Base-by-base conservation (phyloP, 441 rosid genomes). In the Kokia cookei region DNA sequence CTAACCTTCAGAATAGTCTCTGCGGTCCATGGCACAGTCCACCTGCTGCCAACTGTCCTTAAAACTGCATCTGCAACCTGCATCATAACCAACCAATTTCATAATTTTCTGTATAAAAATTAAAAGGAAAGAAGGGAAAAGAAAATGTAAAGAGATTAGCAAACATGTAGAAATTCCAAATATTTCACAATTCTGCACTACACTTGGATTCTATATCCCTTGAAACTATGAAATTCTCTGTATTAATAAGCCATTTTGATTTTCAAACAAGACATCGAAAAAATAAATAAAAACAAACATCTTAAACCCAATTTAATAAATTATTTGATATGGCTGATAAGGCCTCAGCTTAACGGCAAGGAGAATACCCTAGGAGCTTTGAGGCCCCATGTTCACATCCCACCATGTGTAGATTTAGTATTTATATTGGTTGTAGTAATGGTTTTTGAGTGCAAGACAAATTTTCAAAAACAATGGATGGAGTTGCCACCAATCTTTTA, bases 21-120 rank as follows among this genome's bases (percentile, higher is more conserved):
- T 43, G 88, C 96, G 65, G 92, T 88, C 98, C 98, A 94, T 9
- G 98, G 98, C 78, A 94, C 98, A 57, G 84, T 85, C 98, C 98
- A 94, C 73, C 80, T 84, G 80, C 87, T 87, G 59, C 93, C 94
- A 73, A 87, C 78, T 73, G 91, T 92, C 54, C 77, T 84, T 59
- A 82, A 73, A 29, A 86, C 87, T 68, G 80, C 86, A 83, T 86
- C 86, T 69, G 85, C 89, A 79, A 87, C 97, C 98, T 94, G 88
- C 76, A 77, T 80, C 22, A 66, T 69, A 32, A 78, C 2, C 32
- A 83, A 61, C 27, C 29, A 3, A 73, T 35, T 62, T 65, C 32
- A 42, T 42, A 8, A 64, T 42, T 64, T 43, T 65, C 37, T 37
- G 17, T 5, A 65, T 13, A 43, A 45, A 43, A 65, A 4, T 51